Conservation (phyloP, 257 asterid species). For the Gentiana macrophylla region DNA sequence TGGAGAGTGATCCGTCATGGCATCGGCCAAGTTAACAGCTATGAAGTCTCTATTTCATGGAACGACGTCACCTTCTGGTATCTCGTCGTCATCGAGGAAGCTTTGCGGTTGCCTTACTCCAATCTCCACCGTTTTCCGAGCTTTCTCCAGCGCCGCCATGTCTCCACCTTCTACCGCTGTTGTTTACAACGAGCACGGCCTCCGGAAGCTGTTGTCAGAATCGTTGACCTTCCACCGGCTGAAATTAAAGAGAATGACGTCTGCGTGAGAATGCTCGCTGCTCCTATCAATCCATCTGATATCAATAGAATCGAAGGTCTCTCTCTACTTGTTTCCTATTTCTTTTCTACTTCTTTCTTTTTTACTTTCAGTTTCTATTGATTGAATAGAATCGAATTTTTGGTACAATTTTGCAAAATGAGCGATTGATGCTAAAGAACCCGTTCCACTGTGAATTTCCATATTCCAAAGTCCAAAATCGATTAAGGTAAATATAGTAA, state of each 20-base stretch:
- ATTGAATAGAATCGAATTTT: too few species aligned
- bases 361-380: too few species aligned
- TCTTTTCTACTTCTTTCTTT: background rate
- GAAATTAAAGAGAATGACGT: constrained; percentile 69
- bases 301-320: constrained; percentile 86
- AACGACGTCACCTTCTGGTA: constrained; percentile 8
- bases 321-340: background rate
- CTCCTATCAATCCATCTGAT: constrained; percentile 96
- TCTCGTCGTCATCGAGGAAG: constrained; percentile 5
- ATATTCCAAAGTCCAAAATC: too few species aligned
- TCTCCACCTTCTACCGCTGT: constrained; percentile 91
- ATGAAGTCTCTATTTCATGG: constrained; percentile 24
- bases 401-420: too few species aligned
- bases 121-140: constrained; percentile 21
- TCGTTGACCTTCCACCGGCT: constrained; percentile 57
- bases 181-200: constrained; percentile 82
- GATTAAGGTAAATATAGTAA: too few species aligned
- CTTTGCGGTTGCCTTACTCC: constrained; percentile 10
- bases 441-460: too few species aligned
- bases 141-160: constrained; percentile 35
- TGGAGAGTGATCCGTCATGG: too few species aligned
- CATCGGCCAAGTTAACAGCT: constrained; percentile 24
- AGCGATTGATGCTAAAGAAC: too few species aligned
- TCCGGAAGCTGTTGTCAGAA: constrained; percentile 64
- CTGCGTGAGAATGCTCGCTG: constrained; percentile 91